Percentiles rank a stretch among this genome's conserved stretches.
These are phyloP conservation scores for Diaporthe citri DNA, from an alignment of 2,329 filamentous ascomycete species.

Conservation along the genomic window DNA sequence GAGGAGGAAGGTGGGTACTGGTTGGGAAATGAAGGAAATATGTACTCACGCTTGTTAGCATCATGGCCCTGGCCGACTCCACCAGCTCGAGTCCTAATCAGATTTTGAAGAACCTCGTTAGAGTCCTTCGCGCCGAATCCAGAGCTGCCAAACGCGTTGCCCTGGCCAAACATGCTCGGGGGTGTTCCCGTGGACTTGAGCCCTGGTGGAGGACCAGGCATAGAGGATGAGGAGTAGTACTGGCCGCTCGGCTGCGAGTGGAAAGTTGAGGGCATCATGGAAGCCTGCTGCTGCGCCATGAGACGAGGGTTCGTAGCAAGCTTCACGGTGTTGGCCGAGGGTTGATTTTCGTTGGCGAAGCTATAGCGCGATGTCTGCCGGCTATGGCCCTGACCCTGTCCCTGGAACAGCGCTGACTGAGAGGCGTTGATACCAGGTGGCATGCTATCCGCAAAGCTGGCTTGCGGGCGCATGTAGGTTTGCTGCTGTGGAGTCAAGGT, in stretches of 20 bases:
- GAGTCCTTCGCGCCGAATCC: constrained; percentile 81
- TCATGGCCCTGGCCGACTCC: constrained; percentile 81
- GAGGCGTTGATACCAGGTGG: constrained; percentile 69
- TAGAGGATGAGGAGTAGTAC: constrained; percentile 81
- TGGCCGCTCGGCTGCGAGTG: constrained; percentile 73
- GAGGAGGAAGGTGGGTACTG: constrained; percentile 86
- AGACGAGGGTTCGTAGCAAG: constrained; percentile 82
- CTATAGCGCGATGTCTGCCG: constrained; percentile 89
- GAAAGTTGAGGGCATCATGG: constrained; percentile 82
- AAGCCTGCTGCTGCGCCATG: constrained; percentile 82
- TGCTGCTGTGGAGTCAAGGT: constrained; percentile 86
- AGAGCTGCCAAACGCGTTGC: constrained; percentile 82
- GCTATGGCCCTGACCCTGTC: constrained; percentile 73
- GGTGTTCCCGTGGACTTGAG: constrained; percentile 96
- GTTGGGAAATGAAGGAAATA: constrained; percentile 91
- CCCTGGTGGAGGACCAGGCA: constrained; percentile 93
- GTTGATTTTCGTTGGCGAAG: constrained; percentile 82
- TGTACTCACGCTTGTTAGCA: constrained; percentile 97
- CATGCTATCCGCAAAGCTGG: constrained; percentile 70
- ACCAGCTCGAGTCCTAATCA: constrained; percentile 79
- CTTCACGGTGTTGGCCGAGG: constrained; percentile 76
- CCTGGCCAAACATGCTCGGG: constrained; percentile 93
- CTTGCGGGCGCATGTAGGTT: constrained; percentile 75
- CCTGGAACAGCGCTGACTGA: constrained; percentile 64
- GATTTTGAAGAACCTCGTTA: constrained; percentile 82